Percentiles rank a stretch among this genome's conserved stretches.
Conservation (phyloP, 129 eudicot species). For the Flaveria bidentis region DNA sequence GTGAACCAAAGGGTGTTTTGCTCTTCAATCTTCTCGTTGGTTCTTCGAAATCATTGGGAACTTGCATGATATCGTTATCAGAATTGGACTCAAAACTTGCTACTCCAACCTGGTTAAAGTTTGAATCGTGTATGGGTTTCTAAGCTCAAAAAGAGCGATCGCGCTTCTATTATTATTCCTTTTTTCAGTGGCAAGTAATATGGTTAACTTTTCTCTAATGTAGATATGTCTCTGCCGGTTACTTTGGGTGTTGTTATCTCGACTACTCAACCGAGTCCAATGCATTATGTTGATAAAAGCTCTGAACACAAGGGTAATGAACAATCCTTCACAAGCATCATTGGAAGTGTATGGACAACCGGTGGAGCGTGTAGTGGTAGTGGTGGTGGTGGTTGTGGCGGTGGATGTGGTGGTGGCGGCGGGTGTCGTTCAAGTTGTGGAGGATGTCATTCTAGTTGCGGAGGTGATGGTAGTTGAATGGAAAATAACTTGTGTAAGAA, state of each 20-base stretch:
- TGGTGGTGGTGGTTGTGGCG: constrained; percentile 31
- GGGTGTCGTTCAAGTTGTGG: constrained; percentile 35
- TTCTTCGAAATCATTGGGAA: constrained; percentile 20
- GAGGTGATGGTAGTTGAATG: constrained; percentile 14
- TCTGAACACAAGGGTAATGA: background rate
- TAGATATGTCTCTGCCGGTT: constrained; percentile 22
- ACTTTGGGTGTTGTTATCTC: constrained; percentile 29
- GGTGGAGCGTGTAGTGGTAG: constrained; percentile 32
- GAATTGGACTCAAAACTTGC: constrained; percentile 20
- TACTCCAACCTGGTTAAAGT: constrained; percentile 23
- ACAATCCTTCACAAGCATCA: background rate
- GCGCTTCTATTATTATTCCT: too few relatives aligned
- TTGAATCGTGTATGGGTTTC: constrained; percentile 25
- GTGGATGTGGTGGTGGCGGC: constrained; percentile 28
- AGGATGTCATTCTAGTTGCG: constrained; percentile 16
- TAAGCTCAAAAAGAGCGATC: background rate
- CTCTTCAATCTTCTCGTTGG: constrained; percentile 24
- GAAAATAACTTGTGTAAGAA: constrained; percentile 20
- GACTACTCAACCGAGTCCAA: constrained; percentile 29
- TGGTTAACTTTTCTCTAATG: background rate
- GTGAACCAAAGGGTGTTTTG: constrained; percentile 37
- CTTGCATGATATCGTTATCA: constrained; percentile 23
- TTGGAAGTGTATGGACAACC: constrained; percentile 10
- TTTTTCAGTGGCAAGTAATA: too few relatives aligned
- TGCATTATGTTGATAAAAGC: background rate